Evolutionary conservation across 495 filamentous ascomycete genomes (phyloP).

Genomic region (Neurospora discreta): DNA sequence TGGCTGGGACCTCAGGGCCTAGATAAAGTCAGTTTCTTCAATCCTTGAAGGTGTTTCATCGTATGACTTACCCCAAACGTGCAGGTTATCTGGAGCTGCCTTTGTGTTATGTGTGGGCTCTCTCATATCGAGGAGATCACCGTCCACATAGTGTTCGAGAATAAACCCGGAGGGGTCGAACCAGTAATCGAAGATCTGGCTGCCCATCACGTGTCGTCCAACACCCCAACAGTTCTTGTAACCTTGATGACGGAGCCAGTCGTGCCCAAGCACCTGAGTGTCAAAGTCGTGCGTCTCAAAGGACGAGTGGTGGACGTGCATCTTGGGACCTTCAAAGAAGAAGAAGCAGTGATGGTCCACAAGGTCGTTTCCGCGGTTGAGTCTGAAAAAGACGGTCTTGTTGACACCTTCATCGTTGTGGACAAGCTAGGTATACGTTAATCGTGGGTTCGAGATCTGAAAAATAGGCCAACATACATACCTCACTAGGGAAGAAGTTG

Average conservation of each 20-base stretch:
- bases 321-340: slow-evolving; percentile 40
- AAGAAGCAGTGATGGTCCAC: slow-evolving; percentile 71
- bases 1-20: slow-evolving; percentile 8
- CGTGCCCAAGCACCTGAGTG: slow-evolving; percentile 60
- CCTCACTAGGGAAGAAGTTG: slow-evolving; percentile 52
- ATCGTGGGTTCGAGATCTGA: background rate
- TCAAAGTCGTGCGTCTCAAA: slow-evolving; percentile 74
- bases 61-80: slow-evolving; percentile 36
- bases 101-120: slow-evolving; percentile 39
- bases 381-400: slow-evolving; percentile 51
- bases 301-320: slow-evolving; percentile 59
- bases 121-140: slow-evolving; percentile 53
- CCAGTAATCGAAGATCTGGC: slow-evolving; percentile 64
- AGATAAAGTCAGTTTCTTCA: background rate
- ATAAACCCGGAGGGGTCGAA: slow-evolving; percentile 52
- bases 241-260: slow-evolving; percentile 52
- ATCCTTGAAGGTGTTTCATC: background rate
- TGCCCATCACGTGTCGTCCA: slow-evolving; percentile 55
- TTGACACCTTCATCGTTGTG: slow-evolving; percentile 39
- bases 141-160: slow-evolving; percentile 58
- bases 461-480: slow-evolving; percentile 1
- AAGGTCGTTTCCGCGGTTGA: slow-evolving; percentile 47
- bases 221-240: slow-evolving; percentile 65
- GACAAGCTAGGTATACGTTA: slow-evolving; percentile 20
- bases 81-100: slow-evolving; percentile 31